These are phyloP conservation scores for Lotus japonicus DNA, from an alignment of 306 rosid species.

Conservation along the genomic window DNA sequence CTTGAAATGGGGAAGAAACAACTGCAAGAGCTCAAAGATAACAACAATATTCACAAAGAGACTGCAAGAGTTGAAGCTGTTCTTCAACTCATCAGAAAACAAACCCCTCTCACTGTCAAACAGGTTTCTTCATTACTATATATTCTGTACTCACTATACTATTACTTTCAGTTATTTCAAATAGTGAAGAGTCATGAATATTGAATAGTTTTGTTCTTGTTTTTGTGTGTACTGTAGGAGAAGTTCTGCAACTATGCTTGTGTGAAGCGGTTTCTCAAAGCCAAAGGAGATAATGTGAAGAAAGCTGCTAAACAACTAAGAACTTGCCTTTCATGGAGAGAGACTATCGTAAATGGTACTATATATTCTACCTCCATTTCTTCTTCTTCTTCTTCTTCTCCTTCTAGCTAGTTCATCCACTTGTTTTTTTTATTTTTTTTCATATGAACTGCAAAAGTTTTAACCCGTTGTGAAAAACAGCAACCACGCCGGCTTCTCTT, in stretches of 20 bases:
- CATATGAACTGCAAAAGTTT: constrained; percentile 5
- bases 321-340: constrained; percentile 97
- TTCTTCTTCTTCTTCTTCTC: not conserved
- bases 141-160: no score
- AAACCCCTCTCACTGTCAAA: constrained; percentile 64
- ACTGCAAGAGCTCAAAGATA: constrained; percentile 15
- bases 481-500: constrained; percentile 27
- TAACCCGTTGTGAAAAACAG: constrained; percentile 11
- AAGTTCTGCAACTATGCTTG: constrained; percentile 84
- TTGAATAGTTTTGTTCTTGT: no score
- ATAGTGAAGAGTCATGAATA: not conserved
- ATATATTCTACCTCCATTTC: not conserved
- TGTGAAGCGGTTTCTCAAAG: constrained; percentile 73
- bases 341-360: constrained; percentile 69
- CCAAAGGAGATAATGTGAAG: constrained; percentile 83
- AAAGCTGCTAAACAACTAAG: constrained; percentile 82
- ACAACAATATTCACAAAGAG: constrained; percentile 26
- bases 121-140: constrained; percentile 55
- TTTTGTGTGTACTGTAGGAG: constrained; percentile 48
- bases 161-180: no score
- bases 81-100: constrained; percentile 69
- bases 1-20: constrained; percentile 75
- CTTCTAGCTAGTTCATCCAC: not conserved
- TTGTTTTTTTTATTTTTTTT: not conserved
- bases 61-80: constrained; percentile 63